Conservation (phyloP, 371 early-diverging fungal species). For the Syncephalastrum contaminatum region DNA sequence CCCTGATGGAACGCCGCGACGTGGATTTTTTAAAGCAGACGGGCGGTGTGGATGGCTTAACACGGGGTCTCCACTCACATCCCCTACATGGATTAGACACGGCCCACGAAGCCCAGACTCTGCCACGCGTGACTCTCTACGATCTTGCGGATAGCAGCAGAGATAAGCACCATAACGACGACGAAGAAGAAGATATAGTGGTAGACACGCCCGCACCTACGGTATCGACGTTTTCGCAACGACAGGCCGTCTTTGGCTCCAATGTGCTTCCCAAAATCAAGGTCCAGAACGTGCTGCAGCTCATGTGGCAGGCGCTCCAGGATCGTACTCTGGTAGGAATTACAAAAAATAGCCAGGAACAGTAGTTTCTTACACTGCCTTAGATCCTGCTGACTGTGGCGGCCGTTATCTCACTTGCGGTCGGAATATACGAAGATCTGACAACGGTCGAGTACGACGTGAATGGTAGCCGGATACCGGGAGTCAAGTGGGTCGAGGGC, state of each 20-base stretch:
- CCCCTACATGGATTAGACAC: slow-evolving; percentile 29
- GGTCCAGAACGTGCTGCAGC: slow-evolving; percentile 56
- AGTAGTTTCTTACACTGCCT: neutral
- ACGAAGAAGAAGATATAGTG: slow-evolving; percentile 11
- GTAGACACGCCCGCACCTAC: neutral
- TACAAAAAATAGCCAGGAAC: neutral
- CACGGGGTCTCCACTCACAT: slow-evolving; percentile 56
- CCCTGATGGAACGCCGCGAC: slow-evolving; percentile 51
- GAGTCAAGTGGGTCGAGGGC: slow-evolving; percentile 77
- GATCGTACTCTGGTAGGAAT: slow-evolving; percentile 77
- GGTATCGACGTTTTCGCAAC: slow-evolving; percentile 27
- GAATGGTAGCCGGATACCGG: slow-evolving; percentile 33
- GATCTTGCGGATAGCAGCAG: slow-evolving; percentile 2
- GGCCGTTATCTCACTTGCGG: slow-evolving; percentile 79
- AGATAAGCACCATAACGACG: neutral
- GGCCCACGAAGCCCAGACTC: slow-evolving; percentile 7
- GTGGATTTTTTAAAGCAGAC: slow-evolving; percentile 35
- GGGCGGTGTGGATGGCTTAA: slow-evolving; percentile 51
- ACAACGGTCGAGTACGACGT: slow-evolving; percentile 39
- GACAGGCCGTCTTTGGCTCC: slow-evolving; percentile 55
- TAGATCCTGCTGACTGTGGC: slow-evolving; percentile 76
- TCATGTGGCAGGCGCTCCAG: slow-evolving; percentile 76
- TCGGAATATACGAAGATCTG: slow-evolving; percentile 88
- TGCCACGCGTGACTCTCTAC: slow-evolving; percentile 8
- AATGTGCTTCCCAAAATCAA: slow-evolving; percentile 67